Evolutionary conservation across 441 rosid species (phyloP).

Genomic region (Aleurites moluccanus): DNA sequence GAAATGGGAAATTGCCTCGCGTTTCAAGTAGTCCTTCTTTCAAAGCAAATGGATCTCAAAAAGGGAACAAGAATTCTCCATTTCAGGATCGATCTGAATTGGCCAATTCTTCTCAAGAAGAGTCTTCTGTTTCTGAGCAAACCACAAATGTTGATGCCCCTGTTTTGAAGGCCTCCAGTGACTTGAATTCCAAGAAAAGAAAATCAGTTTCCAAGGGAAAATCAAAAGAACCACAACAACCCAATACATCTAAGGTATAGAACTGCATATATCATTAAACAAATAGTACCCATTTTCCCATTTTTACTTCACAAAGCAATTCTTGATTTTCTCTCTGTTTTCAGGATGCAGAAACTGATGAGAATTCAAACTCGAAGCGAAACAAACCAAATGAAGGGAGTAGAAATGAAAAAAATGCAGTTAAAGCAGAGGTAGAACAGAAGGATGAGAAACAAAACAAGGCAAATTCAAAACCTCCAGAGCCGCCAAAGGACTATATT

Average conservation of each 20-base stretch:
- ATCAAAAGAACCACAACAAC: slow-evolving; percentile 40
- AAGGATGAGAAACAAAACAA: slow-evolving; percentile 38
- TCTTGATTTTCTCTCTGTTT: neutral
- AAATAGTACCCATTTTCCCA: neutral
- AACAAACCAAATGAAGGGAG: slow-evolving; percentile 39
- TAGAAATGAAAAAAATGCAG: slow-evolving; percentile 27
- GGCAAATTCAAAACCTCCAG: slow-evolving; percentile 55
- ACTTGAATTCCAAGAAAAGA: slow-evolving; percentile 59
- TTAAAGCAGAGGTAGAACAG: slow-evolving; percentile 28
- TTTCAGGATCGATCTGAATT: slow-evolving; percentile 37
- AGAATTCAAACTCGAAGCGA: slow-evolving; percentile 44
- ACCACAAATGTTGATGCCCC: slow-evolving; percentile 31
- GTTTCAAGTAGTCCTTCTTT: slow-evolving; percentile 44
- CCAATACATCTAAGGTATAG: slow-evolving; percentile 42
- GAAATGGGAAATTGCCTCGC: slow-evolving; percentile 39
- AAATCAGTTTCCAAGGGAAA: slow-evolving; percentile 55
- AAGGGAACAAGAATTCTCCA: slow-evolving; percentile 28
- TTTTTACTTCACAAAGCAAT: neutral
- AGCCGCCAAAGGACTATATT: slow-evolving; percentile 80
- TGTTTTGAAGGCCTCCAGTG: slow-evolving; percentile 28
- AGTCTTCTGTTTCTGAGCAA: slow-evolving; percentile 59
- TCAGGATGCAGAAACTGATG: slow-evolving; percentile 51
- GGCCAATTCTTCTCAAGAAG: slow-evolving; percentile 46
- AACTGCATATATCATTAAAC: neutral
- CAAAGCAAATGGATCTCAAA: slow-evolving; percentile 44